Conservation (phyloP, 2,329 filamentous ascomycete species). For the Plenodomus biglobosus region DNA sequence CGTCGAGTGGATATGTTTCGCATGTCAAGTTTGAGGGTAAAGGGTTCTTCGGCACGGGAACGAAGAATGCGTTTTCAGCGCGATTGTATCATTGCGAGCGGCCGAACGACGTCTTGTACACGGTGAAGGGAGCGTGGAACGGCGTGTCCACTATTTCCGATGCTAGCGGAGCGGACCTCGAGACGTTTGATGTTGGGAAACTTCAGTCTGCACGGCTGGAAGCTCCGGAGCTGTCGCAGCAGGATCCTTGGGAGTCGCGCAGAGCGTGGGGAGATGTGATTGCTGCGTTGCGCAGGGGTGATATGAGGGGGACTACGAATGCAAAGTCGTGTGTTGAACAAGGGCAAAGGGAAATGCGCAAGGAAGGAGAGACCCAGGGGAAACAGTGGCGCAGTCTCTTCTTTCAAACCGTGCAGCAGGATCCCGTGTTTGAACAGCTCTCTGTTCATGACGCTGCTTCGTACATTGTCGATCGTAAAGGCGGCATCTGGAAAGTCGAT, state of each 20-base stretch:
- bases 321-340: conserved; percentile 41
- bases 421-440: conserved; percentile 31
- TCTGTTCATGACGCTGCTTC: conserved; percentile 18
- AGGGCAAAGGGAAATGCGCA: conserved; percentile 47
- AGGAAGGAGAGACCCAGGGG: conserved; percentile 41
- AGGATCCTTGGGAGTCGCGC: conserved; percentile 51
- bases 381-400: conserved; percentile 46
- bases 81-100: conserved; percentile 41
- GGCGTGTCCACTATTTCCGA: conserved; percentile 45
- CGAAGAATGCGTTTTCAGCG: conserved; percentile 48
- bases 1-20: conserved; percentile 46
- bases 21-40: conserved; percentile 51
- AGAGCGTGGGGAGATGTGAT: conserved; percentile 49
- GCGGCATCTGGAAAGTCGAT: conserved; percentile 40
- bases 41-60: conserved; percentile 43
- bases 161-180: conserved; percentile 37
- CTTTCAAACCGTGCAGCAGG: conserved; percentile 39
- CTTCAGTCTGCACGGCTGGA: conserved; percentile 22
- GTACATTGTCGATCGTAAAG: conserved; percentile 26
- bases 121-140: conserved; percentile 48
- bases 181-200: conserved; percentile 39
- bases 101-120: conserved; percentile 40
- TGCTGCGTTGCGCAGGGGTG: conserved; percentile 40
- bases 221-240: conserved; percentile 37
- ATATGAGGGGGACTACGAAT: conserved; percentile 45